These are phyloP conservation scores for Pythium oligandrum DNA, from an alignment of 352 stramenopile genomes.

Conservation along the genomic window DNA sequence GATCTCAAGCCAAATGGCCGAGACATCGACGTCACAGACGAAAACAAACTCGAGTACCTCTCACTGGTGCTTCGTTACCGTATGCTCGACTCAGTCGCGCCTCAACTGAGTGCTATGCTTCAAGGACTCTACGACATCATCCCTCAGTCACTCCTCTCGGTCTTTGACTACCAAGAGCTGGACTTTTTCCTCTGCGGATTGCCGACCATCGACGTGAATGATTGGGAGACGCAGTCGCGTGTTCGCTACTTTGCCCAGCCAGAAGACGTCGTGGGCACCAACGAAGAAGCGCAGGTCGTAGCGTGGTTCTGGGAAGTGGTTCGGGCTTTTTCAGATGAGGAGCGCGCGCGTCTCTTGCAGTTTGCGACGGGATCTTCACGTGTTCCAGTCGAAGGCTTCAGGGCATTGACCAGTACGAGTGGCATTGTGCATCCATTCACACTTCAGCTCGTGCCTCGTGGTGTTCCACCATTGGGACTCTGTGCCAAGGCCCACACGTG, in stretches of 20 bases:
- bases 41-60: conserved; percentile 95
- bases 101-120: conserved; percentile 62
- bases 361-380: conserved; percentile 76
- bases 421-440: conserved; percentile 80
- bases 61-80: conserved; percentile 59
- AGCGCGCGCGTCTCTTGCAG: conserved; percentile 67
- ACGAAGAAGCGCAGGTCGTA: conserved; percentile 43
- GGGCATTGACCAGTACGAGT: conserved; percentile 68
- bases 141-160: conserved; percentile 45
- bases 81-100: conserved; percentile 69
- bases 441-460: conserved; percentile 60
- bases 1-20: conserved; percentile 89
- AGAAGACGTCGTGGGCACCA: conserved; percentile 21
- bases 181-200: conserved; percentile 75
- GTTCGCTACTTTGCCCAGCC: conserved; percentile 59
- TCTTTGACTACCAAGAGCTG: conserved; percentile 82
- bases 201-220: conserved; percentile 57
- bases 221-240: conserved; percentile 54
- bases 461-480: conserved; percentile 33
- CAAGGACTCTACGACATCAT: conserved; percentile 73
- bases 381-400: conserved; percentile 78
- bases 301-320: conserved; percentile 74
- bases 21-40: conserved; percentile 92
- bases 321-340: conserved; percentile 49
- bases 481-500: conserved; percentile 82